Evolutionary conservation across 306 rosid genomes (phyloP), one percentile per base, ranked within the genome.

Genomic region (Biancaea sappan): DNA sequence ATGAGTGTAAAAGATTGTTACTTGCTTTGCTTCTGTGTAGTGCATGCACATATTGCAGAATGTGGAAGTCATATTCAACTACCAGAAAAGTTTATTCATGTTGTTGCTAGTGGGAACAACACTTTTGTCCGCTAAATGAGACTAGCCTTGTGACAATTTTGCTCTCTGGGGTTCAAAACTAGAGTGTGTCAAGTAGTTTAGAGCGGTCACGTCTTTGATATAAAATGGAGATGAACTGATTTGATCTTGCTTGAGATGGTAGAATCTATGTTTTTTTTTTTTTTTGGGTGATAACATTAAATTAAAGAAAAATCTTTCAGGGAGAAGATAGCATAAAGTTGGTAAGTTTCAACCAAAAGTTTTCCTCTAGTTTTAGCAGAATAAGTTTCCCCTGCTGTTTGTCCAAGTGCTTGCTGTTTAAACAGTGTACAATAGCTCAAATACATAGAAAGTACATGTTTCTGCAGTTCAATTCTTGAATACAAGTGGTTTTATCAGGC

Each of bases 91-190:
- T 53, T 51, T 40, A 61, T 43, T 9, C 12, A 21, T 65, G 78
- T 40, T 40, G 19, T 31, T 69, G 65, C 44, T 74, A 53, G 82
- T 82, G 79, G 80, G 82, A 80, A 69, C 80, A 78, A 5, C 67
- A 76, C 77, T 66, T 82, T 76, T 71, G 61, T 79, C 83, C 84
- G 77, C 75, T 73, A 79, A 54, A n/a, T n/a, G n/a, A n/a, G 48
- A 47, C 7, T 5, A 65, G 47, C 32, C 2, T 22, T 5, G 37
- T 32, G 40, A 58, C 72, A 79, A 58, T 44, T 72, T 52, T 79
- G 69, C 46, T 51, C 24, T 64, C 12, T 75, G 63, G 32, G 26
- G 56, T 66, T 66, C 59, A 13, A 71, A 62, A 28, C 64, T 32
- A 32, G 41, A 44, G 46, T 52, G 28, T 25, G 59, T 34, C 21